phyloP scores from a whole-genome alignment of 345 rosid genomes.

The Citrus trifoliata region DNA sequence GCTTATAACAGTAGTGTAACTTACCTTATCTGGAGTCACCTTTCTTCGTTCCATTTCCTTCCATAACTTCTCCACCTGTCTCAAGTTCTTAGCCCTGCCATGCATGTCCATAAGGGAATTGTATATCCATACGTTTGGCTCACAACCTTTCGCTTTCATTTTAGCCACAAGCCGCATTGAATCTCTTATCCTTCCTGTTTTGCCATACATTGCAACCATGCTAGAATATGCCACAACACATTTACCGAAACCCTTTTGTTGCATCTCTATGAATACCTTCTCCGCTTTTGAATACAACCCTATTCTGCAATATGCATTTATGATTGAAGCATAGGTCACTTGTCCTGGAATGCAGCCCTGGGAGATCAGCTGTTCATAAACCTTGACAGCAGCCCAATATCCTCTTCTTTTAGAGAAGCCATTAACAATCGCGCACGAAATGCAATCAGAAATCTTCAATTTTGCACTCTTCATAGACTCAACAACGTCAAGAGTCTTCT shows the following conservation, averaged over 20 bases:
- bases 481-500: conserved; percentile 58
- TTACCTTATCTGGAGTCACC: conserved; percentile 72
- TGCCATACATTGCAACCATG: conserved; percentile 79
- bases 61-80: conserved; percentile 81
- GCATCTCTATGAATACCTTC: conserved; percentile 62
- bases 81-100: conserved; percentile 58
- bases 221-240: conserved; percentile 82
- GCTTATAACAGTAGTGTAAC: conserved; percentile 63
- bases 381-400: conserved; percentile 42
- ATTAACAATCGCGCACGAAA: conserved; percentile 68
- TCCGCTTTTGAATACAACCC: conserved; percentile 64
- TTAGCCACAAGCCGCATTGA: conserved; percentile 69
- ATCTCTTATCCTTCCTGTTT: conserved; percentile 53
- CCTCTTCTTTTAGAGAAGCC: conserved; percentile 68
- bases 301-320: conserved; percentile 60
- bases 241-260: conserved; percentile 56
- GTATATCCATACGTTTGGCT: conserved; percentile 83
- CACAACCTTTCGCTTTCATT: conserved; percentile 75
- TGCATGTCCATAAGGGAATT: conserved; percentile 84
- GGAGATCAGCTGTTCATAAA: conserved; percentile 47
- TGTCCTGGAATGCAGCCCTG: conserved; percentile 74
- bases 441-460: conserved; percentile 65
- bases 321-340: conserved; percentile 75
- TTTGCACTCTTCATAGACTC: conserved; percentile 44
- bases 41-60: conserved; percentile 76